These are phyloP conservation scores for Penstemon davidsonii DNA, from an alignment of 257 asterid species.

Conservation along the genomic window DNA sequence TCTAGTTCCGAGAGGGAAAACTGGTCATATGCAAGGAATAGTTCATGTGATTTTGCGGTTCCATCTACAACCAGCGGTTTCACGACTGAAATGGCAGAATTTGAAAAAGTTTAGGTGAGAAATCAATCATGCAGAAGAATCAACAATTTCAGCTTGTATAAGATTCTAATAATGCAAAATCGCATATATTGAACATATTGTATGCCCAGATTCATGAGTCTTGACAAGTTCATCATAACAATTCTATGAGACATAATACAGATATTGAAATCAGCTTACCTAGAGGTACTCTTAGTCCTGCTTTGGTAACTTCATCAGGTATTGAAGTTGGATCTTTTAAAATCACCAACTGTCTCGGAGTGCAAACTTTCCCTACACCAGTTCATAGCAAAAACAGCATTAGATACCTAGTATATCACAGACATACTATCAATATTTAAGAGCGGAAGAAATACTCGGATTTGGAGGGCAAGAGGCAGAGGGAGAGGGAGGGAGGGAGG, in stretches of 20 bases:
- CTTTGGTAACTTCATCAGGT: constrained; percentile 63
- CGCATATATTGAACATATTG: neutral
- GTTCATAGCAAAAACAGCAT: constrained; percentile 18
- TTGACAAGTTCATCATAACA: constrained; percentile 19
- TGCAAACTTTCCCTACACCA: constrained; percentile 59
- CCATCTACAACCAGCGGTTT: constrained; percentile 79
- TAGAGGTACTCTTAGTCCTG: constrained; percentile 72
- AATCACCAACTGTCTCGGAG: constrained; percentile 78
- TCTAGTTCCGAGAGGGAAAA: constrained; percentile 69
- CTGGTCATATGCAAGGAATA: constrained; percentile 79
- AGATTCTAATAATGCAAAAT: constrained; percentile 18
- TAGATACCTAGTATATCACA: neutral
- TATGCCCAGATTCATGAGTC: neutral
- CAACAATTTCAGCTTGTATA: constrained; percentile 1
- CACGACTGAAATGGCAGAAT: constrained; percentile 55
- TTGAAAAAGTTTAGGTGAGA: constrained; percentile 17
- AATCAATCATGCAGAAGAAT: constrained; percentile 1
- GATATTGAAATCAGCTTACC: constrained; percentile 40
- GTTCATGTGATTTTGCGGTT: constrained; percentile 73
- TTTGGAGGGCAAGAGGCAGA: too few relatives aligned
- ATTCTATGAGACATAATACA: constrained; percentile 1
- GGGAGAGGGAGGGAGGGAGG: too few relatives aligned
- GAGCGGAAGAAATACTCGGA: neutral
- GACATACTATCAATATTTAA: constrained; percentile 9
- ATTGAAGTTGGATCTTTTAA: constrained; percentile 56